Evolutionary conservation across 2,329 filamentous ascomycete species (phyloP).

Genomic region (Endoconidiophora laricicola): DNA sequence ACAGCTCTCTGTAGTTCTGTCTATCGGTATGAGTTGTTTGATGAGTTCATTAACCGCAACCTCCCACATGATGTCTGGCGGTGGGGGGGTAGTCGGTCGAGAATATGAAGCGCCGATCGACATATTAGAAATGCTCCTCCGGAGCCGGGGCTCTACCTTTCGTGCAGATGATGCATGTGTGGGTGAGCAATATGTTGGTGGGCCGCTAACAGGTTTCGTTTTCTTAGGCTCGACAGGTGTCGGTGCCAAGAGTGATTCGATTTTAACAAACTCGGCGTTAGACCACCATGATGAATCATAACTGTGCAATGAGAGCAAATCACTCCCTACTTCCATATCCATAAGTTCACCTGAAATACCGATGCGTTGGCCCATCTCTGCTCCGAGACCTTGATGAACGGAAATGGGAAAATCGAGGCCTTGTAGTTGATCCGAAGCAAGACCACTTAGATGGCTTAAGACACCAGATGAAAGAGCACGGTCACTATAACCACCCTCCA

Average conservation of each 20-base stretch:
- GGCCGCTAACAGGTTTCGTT: slow-evolving; percentile 32
- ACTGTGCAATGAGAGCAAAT: slow-evolving; percentile 20
- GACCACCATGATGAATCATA: slow-evolving; percentile 64
- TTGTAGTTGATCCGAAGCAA: slow-evolving; percentile 40
- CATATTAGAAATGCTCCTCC: slow-evolving; percentile 39
- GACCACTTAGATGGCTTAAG: slow-evolving; percentile 73
- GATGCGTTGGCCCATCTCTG: slow-evolving; percentile 40
- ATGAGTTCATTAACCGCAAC: slow-evolving; percentile 69
- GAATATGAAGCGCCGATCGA: slow-evolving; percentile 22
- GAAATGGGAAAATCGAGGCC: slow-evolving; percentile 15
- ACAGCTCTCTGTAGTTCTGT: slow-evolving; percentile 60
- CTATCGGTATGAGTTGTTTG: slow-evolving; percentile 61
- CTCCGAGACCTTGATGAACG: slow-evolving; percentile 28
- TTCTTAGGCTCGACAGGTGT: slow-evolving; percentile 34
- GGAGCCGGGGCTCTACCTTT: slow-evolving; percentile 51
- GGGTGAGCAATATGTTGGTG: slow-evolving; percentile 67
- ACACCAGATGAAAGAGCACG: slow-evolving; percentile 77
- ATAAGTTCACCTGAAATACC: slow-evolving; percentile 16
- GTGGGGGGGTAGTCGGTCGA: slow-evolving; percentile 45
- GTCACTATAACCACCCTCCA: slow-evolving; percentile 94
- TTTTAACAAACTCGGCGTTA: slow-evolving; percentile 43
- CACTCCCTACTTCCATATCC: neutral
- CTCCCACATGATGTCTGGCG: slow-evolving; percentile 73
- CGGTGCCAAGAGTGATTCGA: slow-evolving; percentile 45
- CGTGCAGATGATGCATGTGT: slow-evolving; percentile 79